phyloP scores from a whole-genome alignment of 2,329 filamentous ascomycete genomes.

The Neospermospora avenae region DNA sequence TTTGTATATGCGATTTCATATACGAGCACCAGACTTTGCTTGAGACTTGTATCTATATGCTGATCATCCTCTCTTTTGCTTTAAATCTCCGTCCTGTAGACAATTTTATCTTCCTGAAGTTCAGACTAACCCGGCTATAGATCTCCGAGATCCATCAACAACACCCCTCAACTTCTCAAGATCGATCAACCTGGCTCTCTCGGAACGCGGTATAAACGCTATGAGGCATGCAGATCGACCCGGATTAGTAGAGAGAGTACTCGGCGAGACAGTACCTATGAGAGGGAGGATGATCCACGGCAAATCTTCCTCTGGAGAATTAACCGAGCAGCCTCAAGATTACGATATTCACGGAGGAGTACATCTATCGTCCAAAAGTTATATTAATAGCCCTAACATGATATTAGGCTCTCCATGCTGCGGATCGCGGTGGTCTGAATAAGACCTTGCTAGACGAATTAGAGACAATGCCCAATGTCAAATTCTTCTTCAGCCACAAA shows the following conservation, averaged over 20 bases:
- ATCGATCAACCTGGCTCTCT: slow-evolving; percentile 96
- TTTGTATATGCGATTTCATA: background rate
- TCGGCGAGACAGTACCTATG: slow-evolving; percentile 85
- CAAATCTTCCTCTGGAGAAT: slow-evolving; percentile 55
- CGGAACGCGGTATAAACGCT: slow-evolving; percentile 88
- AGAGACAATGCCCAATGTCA: slow-evolving; percentile 82
- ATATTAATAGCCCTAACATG: background rate
- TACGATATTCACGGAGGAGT: slow-evolving; percentile 90
- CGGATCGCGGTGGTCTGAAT: slow-evolving; percentile 82
- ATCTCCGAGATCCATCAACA: slow-evolving; percentile 79
- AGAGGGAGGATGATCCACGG: slow-evolving; percentile 95
- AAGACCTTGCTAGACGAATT: slow-evolving; percentile 79
- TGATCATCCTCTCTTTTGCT: no score
- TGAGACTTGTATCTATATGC: no score
- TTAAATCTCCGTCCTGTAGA: no score
- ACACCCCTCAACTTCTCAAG: slow-evolving; percentile 92
- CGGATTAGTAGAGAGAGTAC: slow-evolving; percentile 68
- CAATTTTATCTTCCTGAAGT: no score
- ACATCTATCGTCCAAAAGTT: slow-evolving; percentile 33
- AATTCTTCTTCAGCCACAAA: slow-evolving; percentile 90
- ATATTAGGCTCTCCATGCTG: slow-evolving; percentile 72
- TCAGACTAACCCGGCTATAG: slow-evolving; percentile 44
- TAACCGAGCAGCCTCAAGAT: slow-evolving; percentile 77
- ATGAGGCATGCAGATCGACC: slow-evolving; percentile 67
- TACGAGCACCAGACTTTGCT: background rate